Evolutionary conservation across 2,329 filamentous ascomycete genomes (phyloP), one percentile per base, ranked within the genome.

Genomic region (Alternaria longipes): DNA sequence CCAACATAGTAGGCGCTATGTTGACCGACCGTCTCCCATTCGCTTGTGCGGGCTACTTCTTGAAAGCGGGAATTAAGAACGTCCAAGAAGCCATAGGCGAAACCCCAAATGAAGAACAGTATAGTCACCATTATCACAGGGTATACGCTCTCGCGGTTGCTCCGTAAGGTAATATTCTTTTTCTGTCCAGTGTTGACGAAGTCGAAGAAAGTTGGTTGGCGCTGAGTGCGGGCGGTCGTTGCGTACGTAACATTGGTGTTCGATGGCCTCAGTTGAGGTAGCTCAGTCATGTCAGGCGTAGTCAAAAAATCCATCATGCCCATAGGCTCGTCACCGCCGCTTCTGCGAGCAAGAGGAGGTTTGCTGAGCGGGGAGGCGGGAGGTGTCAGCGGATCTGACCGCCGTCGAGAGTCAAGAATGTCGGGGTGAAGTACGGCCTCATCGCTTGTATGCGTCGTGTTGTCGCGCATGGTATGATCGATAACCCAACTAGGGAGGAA

Each of bases 81-180:
- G 71, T 95, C 93, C 6, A 97, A 83, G 2, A 97, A 84, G 0
- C 94, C 94, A 69, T 97, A 97, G 0, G 93, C 93, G 59, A 97
- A 90, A 0, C 94, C 94, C 93, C 93, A 97, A 3, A 97, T 82
- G 65, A 97, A 89, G 79, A 97, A 97, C 0, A 97, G 82, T 7
- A 94, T 85, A 1, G 91, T 92, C 22, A 96, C 92, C 64, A 92
- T 83, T 16, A 86, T 84, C 71, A 91, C 89, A 65, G 92, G 92
- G 65, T 89, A 90, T 66, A 91, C 81, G 0, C 90, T 91, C 64
- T 93, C 90, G 11, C 79, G 75, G 1, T 83, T 84, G 1, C 86
- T 87, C 58, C 88, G 86, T 22, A 87, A 83, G 8, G 92, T 85
- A 82, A 93, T 89, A 72, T 88, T 91, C 77, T 91, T 92, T 3